A percentile compares a stretch with the other conserved stretches of the same genome.
phyloP scores from a whole-genome alignment of 2,329 filamentous ascomycete genomes.

The Cercospora janseana region DNA sequence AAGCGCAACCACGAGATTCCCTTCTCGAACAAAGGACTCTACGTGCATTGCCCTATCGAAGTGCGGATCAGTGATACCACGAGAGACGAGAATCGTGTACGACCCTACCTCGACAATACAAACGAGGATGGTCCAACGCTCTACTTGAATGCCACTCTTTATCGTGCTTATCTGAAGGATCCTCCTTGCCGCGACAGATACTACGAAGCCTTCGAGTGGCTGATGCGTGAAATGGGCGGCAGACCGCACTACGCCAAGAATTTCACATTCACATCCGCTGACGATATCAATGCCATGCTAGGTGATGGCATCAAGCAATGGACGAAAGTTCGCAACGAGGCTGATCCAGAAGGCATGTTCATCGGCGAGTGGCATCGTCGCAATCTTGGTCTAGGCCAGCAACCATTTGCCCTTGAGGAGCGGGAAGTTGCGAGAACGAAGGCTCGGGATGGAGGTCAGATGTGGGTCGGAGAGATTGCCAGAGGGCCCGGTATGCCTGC shows the following conservation, averaged over 20 bases:
- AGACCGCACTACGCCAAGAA: slow-evolving; percentile 94
- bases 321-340: slow-evolving; percentile 64
- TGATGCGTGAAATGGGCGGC: slow-evolving; percentile 82
- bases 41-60: slow-evolving; percentile 86
- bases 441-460: slow-evolving; percentile 46
- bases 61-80: slow-evolving; percentile 79
- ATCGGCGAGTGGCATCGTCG: slow-evolving; percentile 85
- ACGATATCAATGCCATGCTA: slow-evolving; percentile 67
- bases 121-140: slow-evolving; percentile 67
- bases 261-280: slow-evolving; percentile 60
- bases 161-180: slow-evolving; percentile 75
- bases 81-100: slow-evolving; percentile 44
- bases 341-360: slow-evolving; percentile 82
- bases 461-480: slow-evolving; percentile 37
- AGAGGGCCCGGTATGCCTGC: slow-evolving; percentile 3
- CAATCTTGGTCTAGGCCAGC: slow-evolving; percentile 53
- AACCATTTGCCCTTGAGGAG: slow-evolving; percentile 44
- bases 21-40: slow-evolving; percentile 73
- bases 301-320: slow-evolving; percentile 65
- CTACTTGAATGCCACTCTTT: slow-evolving; percentile 87
- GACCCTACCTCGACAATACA: slow-evolving; percentile 72
- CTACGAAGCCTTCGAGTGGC: slow-evolving; percentile 85
- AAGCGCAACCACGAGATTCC: slow-evolving; percentile 66
- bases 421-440: slow-evolving; percentile 38
- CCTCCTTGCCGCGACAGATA: slow-evolving; percentile 74